Base-by-base conservation (phyloP, 106 monocot species). In the Apostasia ramifera region DNA sequence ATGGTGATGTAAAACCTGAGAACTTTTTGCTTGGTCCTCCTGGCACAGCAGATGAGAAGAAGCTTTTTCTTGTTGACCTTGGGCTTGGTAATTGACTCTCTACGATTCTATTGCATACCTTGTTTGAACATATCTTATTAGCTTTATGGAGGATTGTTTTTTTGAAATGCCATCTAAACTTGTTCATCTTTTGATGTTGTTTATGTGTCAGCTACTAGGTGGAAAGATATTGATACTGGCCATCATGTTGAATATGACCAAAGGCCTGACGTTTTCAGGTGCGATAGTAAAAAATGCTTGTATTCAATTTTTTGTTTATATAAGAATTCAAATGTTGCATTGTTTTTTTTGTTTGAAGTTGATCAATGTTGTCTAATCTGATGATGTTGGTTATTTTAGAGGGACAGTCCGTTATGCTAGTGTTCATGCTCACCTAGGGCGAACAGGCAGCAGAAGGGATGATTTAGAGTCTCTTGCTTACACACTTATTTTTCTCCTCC, bases 1-100 rank as follows among this genome's bases (percentile, higher is more conserved):
- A 94, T 69, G 94, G 94, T 38, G 94, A 94, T 74, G 88, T 94
- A 47, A 94, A 94, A 54, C 94, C 94, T 59, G 94, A 94, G 70
- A 94, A 94, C 70, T 94, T 94, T 80, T 75, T 94, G 63, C 91
- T 94, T 75, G 94, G 94, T 13, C 94, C 85, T 66, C 88, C 85
- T 68, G 87, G 87, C 3, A 91, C 85, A 60, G 53, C 82, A 46
- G 86, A 94, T 65, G 94, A 91, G 81, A 91, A 85, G 66, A 90
- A 83, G 61, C 84, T 94, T 44, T 94, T 90, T 71, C 94, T 94
- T 75, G 82, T 90, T 83, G 94, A 94, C 73, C 91, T 94, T 77
- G 94, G 94, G 8, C 69, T 94, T 70, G 94, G 94, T 88, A 77
- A 60, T 50, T 62, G 39, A 45, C 10, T 45, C 47, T 71, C 11